These are phyloP conservation scores for Calendula officinalis DNA, from an alignment of 129 eudicot genomes.

Conservation along the genomic window DNA sequence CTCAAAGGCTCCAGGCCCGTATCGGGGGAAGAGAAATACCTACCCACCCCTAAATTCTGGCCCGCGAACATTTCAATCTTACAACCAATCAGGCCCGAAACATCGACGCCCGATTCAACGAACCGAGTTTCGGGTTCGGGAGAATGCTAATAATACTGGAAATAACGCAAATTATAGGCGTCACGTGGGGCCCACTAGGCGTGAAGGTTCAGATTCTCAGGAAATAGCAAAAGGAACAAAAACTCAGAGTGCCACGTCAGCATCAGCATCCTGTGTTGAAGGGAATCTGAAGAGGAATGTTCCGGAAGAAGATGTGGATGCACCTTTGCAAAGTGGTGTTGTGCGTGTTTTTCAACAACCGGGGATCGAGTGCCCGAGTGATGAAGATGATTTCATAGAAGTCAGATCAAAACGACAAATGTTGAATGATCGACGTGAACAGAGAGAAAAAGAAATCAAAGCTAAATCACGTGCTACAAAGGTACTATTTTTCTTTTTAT, in stretches of 20 bases:
- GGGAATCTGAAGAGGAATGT: slow-evolving; percentile 62
- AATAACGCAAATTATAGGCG: slow-evolving; percentile 35
- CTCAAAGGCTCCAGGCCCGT: slow-evolving; percentile 45
- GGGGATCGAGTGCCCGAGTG: slow-evolving; percentile 91
- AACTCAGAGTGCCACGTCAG: slow-evolving; percentile 29
- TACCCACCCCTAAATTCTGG: slow-evolving; percentile 49
- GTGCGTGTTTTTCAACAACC: slow-evolving; percentile 77
- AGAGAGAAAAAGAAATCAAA: slow-evolving; percentile 84
- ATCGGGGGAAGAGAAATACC: slow-evolving; percentile 50
- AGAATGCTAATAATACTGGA: slow-evolving; percentile 44
- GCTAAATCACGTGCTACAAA: slow-evolving; percentile 60
- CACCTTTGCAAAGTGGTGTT: slow-evolving; percentile 92
- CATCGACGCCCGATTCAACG: slow-evolving; percentile 63
- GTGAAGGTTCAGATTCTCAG: slow-evolving; percentile 37
- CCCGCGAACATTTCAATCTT: slow-evolving; percentile 41
- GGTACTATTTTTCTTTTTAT: no score
- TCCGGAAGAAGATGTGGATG: slow-evolving; percentile 77
- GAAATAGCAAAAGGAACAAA: slow-evolving; percentile 39
- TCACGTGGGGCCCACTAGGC: slow-evolving; percentile 40
- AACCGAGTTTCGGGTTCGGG: slow-evolving; percentile 79
- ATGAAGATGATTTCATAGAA: slow-evolving; percentile 94
- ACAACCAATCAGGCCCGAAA: slow-evolving; percentile 43
- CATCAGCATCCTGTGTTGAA: slow-evolving; percentile 31
- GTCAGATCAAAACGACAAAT: slow-evolving; percentile 96
- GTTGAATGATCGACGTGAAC: slow-evolving; percentile 92